Base-by-base conservation (phyloP, 2,329 filamentous ascomycete genomes). In the Trichoderma sp. region DNA sequence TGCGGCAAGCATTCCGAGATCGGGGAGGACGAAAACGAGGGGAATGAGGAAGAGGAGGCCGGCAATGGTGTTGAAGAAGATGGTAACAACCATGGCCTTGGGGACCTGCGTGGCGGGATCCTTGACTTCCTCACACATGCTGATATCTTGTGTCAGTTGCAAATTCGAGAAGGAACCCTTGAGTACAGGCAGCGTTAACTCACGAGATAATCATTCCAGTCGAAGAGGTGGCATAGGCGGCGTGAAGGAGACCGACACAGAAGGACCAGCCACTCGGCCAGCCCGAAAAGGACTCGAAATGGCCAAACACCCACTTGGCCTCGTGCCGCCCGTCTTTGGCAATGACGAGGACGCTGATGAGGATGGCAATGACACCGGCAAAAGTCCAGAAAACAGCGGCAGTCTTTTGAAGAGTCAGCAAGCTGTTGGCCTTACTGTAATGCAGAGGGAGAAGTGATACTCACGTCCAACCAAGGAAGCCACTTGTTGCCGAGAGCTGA, bases 161-260 rank as follows among this genome's bases (percentile, higher is more conserved):
- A 39, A 43, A 30, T 28, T 24, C 50, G 19, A 52, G 17, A 28
- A 19, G 9, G n/a, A 14, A 51, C 41, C 30, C 30, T 9, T 30
- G 7, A 41, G 41, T 28, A 7, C n/a, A 12, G 21, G 21, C 0
- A 39, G 0, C 2, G 17, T 47, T 56, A 12, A 81, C 86, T 81
- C 78, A 89, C 86, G 87, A 90, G 74, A 92, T 89, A 66, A 92
- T 89, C 90, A 92, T 92, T 77, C 90, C 90, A 0, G 89, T 91
- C 17, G 88, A 90, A 4, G 89, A 91, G 15, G 89, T 91, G 52
- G 88, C 88, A 72, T 92, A 91, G 67, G 86, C 89, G 57, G 87
- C 89, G 71, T 91, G 89, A 21, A 91, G 80, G 30, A 92, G 81
- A 73, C 89, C 89, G 66, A 92, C 86, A 73, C 85, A 87, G 78